Conservation (phyloP, 805 yeast species). For the Kuraishia cidri region DNA sequence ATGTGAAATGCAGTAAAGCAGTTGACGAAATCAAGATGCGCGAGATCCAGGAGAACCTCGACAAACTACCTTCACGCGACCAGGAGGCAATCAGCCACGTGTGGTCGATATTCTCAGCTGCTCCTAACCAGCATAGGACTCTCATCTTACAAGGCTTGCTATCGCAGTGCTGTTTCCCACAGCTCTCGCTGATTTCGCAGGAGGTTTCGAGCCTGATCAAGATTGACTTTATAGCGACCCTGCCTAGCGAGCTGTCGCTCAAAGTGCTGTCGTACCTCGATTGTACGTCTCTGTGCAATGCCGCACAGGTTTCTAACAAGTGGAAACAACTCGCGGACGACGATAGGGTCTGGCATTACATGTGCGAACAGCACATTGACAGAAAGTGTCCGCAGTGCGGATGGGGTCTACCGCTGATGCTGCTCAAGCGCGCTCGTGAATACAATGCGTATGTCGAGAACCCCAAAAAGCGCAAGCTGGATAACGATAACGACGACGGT, state of each 20-base stretch:
- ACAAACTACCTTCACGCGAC: slow-evolving; percentile 57
- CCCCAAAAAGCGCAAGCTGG: slow-evolving; percentile 13
- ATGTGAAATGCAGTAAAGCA: slow-evolving; percentile 60
- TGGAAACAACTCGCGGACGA: slow-evolving; percentile 94
- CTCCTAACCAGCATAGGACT: slow-evolving; percentile 60
- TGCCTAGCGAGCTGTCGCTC: slow-evolving; percentile 80
- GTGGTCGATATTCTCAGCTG: slow-evolving; percentile 77
- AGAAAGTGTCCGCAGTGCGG: slow-evolving; percentile 97
- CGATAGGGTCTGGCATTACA: slow-evolving; percentile 94
- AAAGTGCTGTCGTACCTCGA: slow-evolving; percentile 85
- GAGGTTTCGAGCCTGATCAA: slow-evolving; percentile 74
- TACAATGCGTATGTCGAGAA: slow-evolving; percentile 10
- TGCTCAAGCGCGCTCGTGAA: slow-evolving; percentile 68
- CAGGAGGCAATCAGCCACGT: slow-evolving; percentile 72
- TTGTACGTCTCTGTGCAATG: slow-evolving; percentile 86
- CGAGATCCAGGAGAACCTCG: slow-evolving; percentile 49
- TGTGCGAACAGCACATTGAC: slow-evolving; percentile 98
- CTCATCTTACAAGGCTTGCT: slow-evolving; percentile 77
- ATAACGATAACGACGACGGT: not conserved
- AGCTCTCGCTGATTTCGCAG: slow-evolving; percentile 74
- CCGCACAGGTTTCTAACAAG: slow-evolving; percentile 82
- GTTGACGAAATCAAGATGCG: slow-evolving; percentile 59
- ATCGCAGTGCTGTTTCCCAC: slow-evolving; percentile 92
- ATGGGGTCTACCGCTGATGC: slow-evolving; percentile 96
- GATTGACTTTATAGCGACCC: slow-evolving; percentile 78